Evolutionary conservation across 2,329 filamentous ascomycete genomes (phyloP), one percentile per base, ranked within the genome.

Genomic region (Venturia nashicola): DNA sequence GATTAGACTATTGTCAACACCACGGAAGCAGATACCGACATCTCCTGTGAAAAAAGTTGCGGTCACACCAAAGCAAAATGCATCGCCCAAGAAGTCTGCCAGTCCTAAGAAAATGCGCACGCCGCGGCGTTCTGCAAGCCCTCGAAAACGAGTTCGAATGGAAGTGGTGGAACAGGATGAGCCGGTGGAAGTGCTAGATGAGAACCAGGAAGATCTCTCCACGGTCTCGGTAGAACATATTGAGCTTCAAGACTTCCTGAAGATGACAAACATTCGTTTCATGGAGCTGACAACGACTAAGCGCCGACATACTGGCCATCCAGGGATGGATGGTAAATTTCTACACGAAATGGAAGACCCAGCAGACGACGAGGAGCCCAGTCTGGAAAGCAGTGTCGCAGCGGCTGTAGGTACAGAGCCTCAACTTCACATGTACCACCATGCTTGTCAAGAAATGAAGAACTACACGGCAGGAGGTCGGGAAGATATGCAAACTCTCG

Each of bases 251-350:
- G 89, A 96, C 62, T 99, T 99, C 76, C 78, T 99, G 55, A 90
- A 95, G 67, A 86, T 96, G 85, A 97, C 93, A 2, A 95, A 90
- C 65, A 96, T 99, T 70, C 90, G 92, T 63, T 99, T 99, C 77
- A 97, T 99, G 89, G 94, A 99, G 72, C 80, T 99, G 61, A 96
- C 88, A n/a, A 96, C 93, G 0, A 97, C 92, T 1, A 97, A 97
- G 73, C 83, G 93, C 68, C 84, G 94, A 64, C 89, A 95, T 69
- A 97, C 93, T 0, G 86, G 88, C 57, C 64, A 61, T 23, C 18
- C 66, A 59, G 20, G 88, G 84, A 2, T 86, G 16, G 68, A 77
- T 69, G 73, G 78, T 62, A 70, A 74, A 14, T 71, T 79, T 23
- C 78, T 76, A 61, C 77, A 81, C 54, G 66, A 67, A 18, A 59